Percentiles rank a stretch among this genome's conserved stretches.
phyloP scores from a whole-genome alignment of 2,329 filamentous ascomycete genomes.

The Neopestalotiopsis sp. region DNA sequence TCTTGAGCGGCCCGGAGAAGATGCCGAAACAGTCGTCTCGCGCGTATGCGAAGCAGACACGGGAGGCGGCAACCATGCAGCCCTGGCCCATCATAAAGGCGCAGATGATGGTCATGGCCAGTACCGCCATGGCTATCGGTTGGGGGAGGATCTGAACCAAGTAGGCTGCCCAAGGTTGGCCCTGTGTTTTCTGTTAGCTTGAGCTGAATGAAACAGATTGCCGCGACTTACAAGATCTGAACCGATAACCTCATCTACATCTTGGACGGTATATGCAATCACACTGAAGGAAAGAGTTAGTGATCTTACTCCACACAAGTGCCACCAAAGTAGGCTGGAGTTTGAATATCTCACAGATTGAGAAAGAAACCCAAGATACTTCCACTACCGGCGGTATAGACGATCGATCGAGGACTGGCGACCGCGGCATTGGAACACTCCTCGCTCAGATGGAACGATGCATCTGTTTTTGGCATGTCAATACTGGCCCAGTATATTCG shows the following conservation, averaged over 20 bases:
- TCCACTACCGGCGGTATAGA: constrained; percentile 70
- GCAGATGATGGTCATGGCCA: constrained; percentile 70
- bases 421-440: constrained; percentile 77
- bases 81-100: constrained; percentile 77
- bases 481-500: background rate
- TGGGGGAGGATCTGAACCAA: constrained; percentile 68
- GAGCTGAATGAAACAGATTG: background rate
- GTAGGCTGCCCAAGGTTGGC: constrained; percentile 75
- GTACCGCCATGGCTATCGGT: constrained; percentile 65
- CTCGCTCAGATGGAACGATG: constrained; percentile 75
- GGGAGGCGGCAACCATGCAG: constrained; percentile 69
- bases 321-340: background rate
- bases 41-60: constrained; percentile 76
- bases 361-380: constrained; percentile 74
- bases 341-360: constrained; percentile 51
- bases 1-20: constrained; percentile 60
- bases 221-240: constrained; percentile 56
- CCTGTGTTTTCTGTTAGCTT: constrained; percentile 21
- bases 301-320: background rate
- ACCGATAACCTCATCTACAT: constrained; percentile 62
- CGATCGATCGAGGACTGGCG: constrained; percentile 73
- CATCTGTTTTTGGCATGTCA: constrained; percentile 50
- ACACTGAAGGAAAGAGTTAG: constrained; percentile 40
- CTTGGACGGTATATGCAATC: constrained; percentile 73
- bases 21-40: constrained; percentile 72